Conservation (phyloP, 257 asterid species). For the Cynanchum wilfordii region DNA sequence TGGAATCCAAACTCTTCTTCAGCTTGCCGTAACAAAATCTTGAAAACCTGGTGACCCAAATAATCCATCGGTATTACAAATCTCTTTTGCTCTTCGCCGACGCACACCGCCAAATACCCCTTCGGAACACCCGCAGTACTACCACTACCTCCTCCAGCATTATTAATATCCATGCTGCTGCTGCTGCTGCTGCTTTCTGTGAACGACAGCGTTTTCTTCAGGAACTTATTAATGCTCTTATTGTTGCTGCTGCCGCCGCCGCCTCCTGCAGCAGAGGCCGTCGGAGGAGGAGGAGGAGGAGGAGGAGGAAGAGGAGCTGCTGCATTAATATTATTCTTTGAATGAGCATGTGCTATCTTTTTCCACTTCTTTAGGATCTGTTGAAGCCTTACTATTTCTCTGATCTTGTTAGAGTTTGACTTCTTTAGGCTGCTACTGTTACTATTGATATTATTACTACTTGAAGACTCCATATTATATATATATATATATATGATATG, state of each 20-base stretch:
- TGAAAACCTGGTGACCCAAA: conserved; percentile 56
- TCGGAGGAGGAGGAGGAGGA: neutral
- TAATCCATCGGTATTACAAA: conserved; percentile 64
- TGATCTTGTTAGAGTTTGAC: conserved; percentile 55
- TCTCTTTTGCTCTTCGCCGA: conserved; percentile 58
- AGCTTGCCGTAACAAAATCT: conserved; percentile 57
- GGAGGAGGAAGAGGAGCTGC: neutral
- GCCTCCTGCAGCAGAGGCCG: neutral
- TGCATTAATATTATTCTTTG: conserved; percentile 13
- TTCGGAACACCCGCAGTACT: conserved; percentile 13
- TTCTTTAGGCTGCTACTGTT: conserved; percentile 16
- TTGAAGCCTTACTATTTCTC: conserved; percentile 80
- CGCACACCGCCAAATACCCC: conserved; percentile 70
- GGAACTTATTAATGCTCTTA: conserved; percentile 58
- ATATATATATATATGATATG: too few species aligned
- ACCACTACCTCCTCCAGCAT: too few species aligned
- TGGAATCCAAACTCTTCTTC: conserved; percentile 91
- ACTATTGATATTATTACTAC: too few species aligned
- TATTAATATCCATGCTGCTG: neutral
- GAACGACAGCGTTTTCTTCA: conserved; percentile 78
- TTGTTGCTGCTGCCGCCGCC: conserved; percentile 1
- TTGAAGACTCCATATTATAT: neutral
- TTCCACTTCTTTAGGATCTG: conserved; percentile 86
- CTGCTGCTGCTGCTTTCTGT: conserved; percentile 36
- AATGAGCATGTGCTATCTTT: conserved; percentile 40